Evolutionary conservation across 163 green algal genomes (phyloP).

Genomic region (Chlorella variabilis): DNA sequence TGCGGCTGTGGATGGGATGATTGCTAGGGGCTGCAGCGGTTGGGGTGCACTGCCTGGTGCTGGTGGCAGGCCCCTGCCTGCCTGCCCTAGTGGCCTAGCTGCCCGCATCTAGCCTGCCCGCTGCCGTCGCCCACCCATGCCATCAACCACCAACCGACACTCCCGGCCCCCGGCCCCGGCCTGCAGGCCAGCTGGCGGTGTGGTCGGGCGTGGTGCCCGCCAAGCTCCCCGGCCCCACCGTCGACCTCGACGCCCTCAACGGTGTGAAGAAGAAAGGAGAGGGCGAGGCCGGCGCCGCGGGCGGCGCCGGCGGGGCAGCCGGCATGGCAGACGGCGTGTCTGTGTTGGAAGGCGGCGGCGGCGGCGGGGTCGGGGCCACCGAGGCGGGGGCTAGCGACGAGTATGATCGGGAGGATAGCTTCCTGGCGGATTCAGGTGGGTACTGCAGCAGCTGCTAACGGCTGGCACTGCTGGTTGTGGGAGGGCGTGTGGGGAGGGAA

Average conservation of each 20-base stretch:
- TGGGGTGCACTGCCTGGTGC: too few species aligned
- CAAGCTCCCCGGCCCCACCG: constrained; percentile 53
- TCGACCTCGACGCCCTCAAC: constrained; percentile 47
- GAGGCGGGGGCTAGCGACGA: constrained; percentile 10
- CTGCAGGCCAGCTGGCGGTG: constrained; percentile 55
- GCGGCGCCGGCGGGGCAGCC: background rate
- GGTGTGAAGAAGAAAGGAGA: constrained; percentile 30
- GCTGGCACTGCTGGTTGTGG: too few species aligned
- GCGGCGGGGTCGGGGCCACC: background rate
- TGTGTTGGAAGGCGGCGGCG: constrained; percentile 30
- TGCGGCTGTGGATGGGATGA: background rate
- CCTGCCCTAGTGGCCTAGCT: background rate
- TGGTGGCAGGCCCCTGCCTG: background rate
- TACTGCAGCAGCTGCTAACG: background rate
- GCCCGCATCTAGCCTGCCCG: background rate
- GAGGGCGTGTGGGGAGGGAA: too few species aligned
- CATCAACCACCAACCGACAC: too few species aligned
- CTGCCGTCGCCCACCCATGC: too few species aligned
- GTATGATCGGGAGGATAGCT: constrained; percentile 46
- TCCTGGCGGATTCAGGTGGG: constrained; percentile 47
- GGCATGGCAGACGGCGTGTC: constrained; percentile 7
- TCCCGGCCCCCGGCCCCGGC: background rate
- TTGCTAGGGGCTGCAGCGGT: too few species aligned
- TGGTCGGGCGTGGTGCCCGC: constrained; percentile 65
- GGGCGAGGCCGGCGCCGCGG: background rate